Evolutionary conservation across 306 rosid genomes (phyloP), one percentile per base, ranked within the genome.

Genomic region (Cucurbita ficifolia): DNA sequence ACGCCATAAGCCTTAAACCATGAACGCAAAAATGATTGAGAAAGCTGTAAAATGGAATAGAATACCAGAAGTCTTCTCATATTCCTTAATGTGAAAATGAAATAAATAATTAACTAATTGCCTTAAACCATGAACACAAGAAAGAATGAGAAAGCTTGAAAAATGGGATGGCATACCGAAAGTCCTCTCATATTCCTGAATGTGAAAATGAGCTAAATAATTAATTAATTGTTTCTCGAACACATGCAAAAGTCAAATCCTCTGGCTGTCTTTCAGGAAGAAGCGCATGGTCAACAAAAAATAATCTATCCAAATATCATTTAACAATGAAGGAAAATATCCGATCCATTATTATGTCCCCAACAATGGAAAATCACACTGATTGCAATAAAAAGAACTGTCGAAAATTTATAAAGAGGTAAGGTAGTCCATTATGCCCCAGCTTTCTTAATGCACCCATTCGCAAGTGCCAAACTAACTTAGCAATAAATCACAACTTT

Each of bases 291-390:
- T 13, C 10, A 43, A 12, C 22, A 45, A 67, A 53, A 6, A 19
- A 56, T 56, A 21, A 10, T 54, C 40, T 45, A 73, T 13, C 12
- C 48, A 58, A 56, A 62, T 11, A 75, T 11, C 29, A 69, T 77
- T 77, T 8, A 81, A 84, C 75, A 77, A 79, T 65, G 77, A 79
- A 77, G 76, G 74, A 75, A 82, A 77, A 46, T 55, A 18, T 53
- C 7, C 7, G 21, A 9, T 56, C 50, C 81, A 76, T 74, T 76
- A 79, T 62, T 78, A 29, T 29, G 81, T 40, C 77, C 69, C 58
- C n/a, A 67, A 1, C 45, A 24, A 68, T 22, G 53, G 0, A 60
- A 2, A 36, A 60, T 38, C 63, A 57, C 7, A 57, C 14, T 13
- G 39, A 57, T 2, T 22, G 35, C 39, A 22, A 63, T 40, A 4